Evolutionary conservation across 1,139 yeast genomes (phyloP).

Genomic region (Pneumocystis oryctolagi): DNA sequence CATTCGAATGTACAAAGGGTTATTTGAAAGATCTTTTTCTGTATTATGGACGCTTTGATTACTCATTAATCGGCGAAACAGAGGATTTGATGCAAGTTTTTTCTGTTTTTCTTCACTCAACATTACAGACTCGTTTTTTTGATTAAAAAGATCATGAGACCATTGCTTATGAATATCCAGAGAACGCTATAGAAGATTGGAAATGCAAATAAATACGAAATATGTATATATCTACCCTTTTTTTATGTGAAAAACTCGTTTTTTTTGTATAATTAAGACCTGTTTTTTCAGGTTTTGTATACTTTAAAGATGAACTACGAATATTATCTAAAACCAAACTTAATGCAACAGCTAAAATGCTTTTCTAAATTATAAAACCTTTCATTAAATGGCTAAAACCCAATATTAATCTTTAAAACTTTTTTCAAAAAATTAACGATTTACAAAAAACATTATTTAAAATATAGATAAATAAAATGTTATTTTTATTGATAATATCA

Average conservation of each 20-base stretch:
- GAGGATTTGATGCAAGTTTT: neutral
- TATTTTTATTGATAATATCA: neutral
- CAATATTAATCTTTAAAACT: neutral
- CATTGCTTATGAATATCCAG: slow-evolving; percentile 8
- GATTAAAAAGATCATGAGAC: neutral
- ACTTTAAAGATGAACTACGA: neutral
- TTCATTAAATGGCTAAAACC: neutral
- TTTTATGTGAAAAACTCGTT: neutral
- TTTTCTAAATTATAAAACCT: neutral
- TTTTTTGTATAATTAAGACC: neutral
- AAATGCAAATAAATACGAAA: slow-evolving; percentile 2
- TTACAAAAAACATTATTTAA: neutral
- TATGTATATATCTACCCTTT: neutral
- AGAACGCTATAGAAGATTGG: slow-evolving; percentile 12
- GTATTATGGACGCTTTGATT: slow-evolving; percentile 2
- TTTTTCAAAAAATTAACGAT: neutral
- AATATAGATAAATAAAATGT: neutral
- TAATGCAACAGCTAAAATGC: neutral
- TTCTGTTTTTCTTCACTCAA: neutral
- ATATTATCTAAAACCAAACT: neutral
- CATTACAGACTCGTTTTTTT: neutral
- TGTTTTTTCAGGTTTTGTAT: neutral
- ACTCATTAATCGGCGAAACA: neutral
- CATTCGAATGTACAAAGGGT: slow-evolving; percentile 12
- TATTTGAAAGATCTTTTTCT: slow-evolving; percentile 7